phyloP scores from a whole-genome alignment of 768 basidiomycete genomes.

The Termitomyces sp. region DNA sequence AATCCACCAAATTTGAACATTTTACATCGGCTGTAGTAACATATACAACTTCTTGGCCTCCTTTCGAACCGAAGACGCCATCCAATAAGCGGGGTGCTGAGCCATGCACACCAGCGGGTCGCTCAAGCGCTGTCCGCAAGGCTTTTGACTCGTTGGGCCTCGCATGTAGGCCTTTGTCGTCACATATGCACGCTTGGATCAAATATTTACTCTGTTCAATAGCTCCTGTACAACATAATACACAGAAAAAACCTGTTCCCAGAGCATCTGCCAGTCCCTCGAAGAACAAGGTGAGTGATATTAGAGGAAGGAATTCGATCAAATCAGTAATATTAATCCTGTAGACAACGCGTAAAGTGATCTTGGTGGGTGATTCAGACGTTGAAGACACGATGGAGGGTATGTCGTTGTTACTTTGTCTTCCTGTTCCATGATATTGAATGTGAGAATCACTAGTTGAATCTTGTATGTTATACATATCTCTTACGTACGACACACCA shows the following conservation, averaged over 20 bases:
- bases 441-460: not conserved
- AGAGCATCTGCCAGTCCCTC: not conserved
- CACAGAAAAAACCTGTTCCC: not conserved
- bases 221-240: not conserved
- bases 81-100: not conserved
- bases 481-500: not conserved
- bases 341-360: not conserved
- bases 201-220: not conserved
- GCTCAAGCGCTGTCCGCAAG: not conserved
- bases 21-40: not conserved
- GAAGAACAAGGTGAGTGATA: not conserved
- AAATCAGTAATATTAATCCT: not conserved
- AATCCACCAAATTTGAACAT: not conserved
- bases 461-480: not conserved
- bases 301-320: not conserved
- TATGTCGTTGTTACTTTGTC: not conserved
- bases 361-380: conserved; percentile 9
- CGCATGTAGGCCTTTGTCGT: not conserved
- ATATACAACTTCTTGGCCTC: not conserved
- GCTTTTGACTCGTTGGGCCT: not conserved
- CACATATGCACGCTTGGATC: not conserved
- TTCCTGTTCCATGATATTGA: not conserved
- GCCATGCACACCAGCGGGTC: not conserved
- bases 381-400: conserved; percentile 6
- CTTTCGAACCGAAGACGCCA: not conserved